Percentiles rank a stretch among this genome's conserved stretches.
These are phyloP conservation scores for Boletus vermiculosoides DNA, from an alignment of 768 basidiomycete genomes.

Conservation along the genomic window DNA sequence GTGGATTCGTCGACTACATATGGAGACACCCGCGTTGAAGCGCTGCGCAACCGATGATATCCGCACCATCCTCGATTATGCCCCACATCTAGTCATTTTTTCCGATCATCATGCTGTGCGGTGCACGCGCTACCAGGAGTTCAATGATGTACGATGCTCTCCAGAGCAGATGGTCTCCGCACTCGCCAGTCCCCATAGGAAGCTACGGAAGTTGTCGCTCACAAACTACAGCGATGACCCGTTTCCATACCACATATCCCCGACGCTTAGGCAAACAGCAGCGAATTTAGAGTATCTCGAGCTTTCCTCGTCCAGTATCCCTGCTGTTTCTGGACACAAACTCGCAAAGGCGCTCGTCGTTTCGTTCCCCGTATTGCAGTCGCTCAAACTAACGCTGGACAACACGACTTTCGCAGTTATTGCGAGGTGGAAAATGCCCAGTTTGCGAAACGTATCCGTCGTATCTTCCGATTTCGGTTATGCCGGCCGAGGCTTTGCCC, in stretches of 20 bases:
- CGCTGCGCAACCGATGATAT: slow-evolving; percentile 66
- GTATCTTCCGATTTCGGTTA: slow-evolving; percentile 71
- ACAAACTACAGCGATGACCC: slow-evolving; percentile 70
- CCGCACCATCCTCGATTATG: slow-evolving; percentile 64
- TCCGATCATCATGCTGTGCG: slow-evolving; percentile 66
- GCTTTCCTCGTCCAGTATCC: slow-evolving; percentile 56
- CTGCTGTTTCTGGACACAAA: slow-evolving; percentile 36
- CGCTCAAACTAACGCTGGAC: slow-evolving; percentile 69
- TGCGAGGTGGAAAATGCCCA: slow-evolving; percentile 65
- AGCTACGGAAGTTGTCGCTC: slow-evolving; percentile 61
- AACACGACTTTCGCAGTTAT: slow-evolving; percentile 69
- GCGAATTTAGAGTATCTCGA: slow-evolving; percentile 65
- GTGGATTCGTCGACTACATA: slow-evolving; percentile 62
- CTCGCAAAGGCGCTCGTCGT: slow-evolving; percentile 27
- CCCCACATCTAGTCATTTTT: slow-evolving; percentile 57
- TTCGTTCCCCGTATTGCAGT: slow-evolving; percentile 59
- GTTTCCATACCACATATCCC: slow-evolving; percentile 53
- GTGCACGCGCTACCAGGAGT: slow-evolving; percentile 47
- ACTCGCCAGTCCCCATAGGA: slow-evolving; percentile 52
- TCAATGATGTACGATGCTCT: slow-evolving; percentile 45
- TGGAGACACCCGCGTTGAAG: slow-evolving; percentile 64
- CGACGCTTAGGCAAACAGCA: slow-evolving; percentile 51
- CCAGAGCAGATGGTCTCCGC: slow-evolving; percentile 58
- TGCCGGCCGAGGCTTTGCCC: slow-evolving; percentile 59
- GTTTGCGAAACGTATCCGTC: slow-evolving; percentile 61